Evolutionary conservation across 805 yeast species (phyloP).

Genomic region (Yarrowia keelungensis): DNA sequence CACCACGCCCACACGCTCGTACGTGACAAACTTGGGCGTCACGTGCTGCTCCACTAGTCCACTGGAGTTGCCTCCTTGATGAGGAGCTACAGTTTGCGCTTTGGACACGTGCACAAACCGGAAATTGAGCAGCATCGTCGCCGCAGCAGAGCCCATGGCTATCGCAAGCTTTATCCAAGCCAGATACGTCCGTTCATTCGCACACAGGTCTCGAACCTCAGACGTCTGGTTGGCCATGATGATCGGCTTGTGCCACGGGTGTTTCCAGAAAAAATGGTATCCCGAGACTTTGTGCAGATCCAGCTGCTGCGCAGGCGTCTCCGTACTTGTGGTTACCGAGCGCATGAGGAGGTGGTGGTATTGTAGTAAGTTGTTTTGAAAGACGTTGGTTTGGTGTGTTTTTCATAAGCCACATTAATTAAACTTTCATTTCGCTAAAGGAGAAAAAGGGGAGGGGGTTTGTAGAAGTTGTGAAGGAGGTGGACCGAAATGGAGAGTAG

Average conservation of each 20-base stretch:
- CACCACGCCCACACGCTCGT: slow-evolving; percentile 6
- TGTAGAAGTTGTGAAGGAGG: background rate
- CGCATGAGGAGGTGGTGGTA: background rate
- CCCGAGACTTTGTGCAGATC: slow-evolving; percentile 20
- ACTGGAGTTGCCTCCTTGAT: background rate
- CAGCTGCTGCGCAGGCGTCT: slow-evolving; percentile 5
- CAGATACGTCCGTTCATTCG: slow-evolving; percentile 34
- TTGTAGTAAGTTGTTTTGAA: background rate
- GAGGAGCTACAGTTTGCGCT: background rate
- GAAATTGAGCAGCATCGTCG: slow-evolving; percentile 24
- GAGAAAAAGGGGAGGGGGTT: background rate
- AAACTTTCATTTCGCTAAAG: background rate
- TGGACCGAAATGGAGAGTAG: background rate
- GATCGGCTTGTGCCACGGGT: slow-evolving; percentile 36
- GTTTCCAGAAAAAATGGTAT: slow-evolving; percentile 8
- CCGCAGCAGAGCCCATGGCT: slow-evolving; percentile 18
- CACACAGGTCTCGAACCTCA: slow-evolving; percentile 34
- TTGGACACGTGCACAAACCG: slow-evolving; percentile 23
- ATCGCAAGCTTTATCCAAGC: slow-evolving; percentile 29
- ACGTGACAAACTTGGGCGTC: slow-evolving; percentile 7
- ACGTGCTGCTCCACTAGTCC: slow-evolving; percentile 8
- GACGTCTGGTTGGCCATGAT: slow-evolving; percentile 37
- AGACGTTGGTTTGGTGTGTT: too few species aligned
- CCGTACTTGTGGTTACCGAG: slow-evolving; percentile 14
- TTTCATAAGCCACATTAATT: slow-evolving; percentile 2